Percentiles rank a stretch among this genome's conserved stretches.
Evolutionary conservation across 768 basidiomycete species (phyloP).

Genomic region (Lanmaoa rubissima): DNA sequence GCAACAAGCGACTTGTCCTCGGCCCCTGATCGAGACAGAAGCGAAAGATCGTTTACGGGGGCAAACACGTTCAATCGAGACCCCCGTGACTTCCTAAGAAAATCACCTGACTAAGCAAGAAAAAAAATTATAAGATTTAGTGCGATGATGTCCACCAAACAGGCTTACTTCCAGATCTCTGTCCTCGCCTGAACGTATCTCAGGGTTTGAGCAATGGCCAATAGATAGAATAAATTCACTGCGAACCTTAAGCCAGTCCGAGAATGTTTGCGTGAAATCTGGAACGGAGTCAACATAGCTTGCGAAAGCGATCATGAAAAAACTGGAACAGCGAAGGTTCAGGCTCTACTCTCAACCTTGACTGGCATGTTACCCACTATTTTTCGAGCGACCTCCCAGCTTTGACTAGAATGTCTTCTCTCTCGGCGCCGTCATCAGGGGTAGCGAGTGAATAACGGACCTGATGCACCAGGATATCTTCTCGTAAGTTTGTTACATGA

Average conservation of each 20-base stretch:
- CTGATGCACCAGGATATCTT: conserved; percentile 81
- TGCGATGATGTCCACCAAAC: not conserved
- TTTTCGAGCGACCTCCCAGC: conserved; percentile 81
- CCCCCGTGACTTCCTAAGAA: conserved; percentile 77
- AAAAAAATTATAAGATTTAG: not conserved
- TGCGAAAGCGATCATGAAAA: conserved; percentile 93
- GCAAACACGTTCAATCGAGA: conserved; percentile 87
- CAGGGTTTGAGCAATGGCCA: not conserved
- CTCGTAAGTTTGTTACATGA: conserved; percentile 88
- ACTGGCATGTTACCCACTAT: conserved; percentile 59
- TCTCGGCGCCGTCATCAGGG: conserved; percentile 57
- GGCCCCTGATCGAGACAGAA: conserved; percentile 68
- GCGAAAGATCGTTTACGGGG: conserved; percentile 85
- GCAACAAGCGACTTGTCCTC: conserved; percentile 55
- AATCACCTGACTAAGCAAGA: conserved; percentile 70
- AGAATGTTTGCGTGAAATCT: conserved; percentile 68
- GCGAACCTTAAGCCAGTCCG: conserved; percentile 80
- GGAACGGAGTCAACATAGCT: conserved; percentile 76
- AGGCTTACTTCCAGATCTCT: conserved; percentile 88
- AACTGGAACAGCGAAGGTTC: conserved; percentile 46
- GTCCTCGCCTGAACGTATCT: conserved; percentile 55
- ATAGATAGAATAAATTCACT: not conserved
- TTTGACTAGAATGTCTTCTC: conserved; percentile 55
- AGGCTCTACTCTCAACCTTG: not conserved
- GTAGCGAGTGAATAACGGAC: conserved; percentile 83